Conservation (phyloP, 805 yeast genomes). For the Kodamaea hsintzibuensis region DNA sequence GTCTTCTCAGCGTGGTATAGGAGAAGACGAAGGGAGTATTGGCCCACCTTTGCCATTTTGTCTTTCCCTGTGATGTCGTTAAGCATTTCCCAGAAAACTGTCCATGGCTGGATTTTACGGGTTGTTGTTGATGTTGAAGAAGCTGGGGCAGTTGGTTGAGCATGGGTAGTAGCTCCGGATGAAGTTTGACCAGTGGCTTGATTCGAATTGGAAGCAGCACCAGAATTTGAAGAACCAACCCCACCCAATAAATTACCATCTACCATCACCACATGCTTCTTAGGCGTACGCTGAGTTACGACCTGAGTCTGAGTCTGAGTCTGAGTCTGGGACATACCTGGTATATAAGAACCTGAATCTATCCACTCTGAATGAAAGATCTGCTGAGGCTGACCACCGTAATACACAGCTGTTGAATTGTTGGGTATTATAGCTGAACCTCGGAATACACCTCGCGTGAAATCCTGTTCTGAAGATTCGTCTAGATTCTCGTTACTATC, state of each 20-base stretch:
- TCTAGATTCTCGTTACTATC: neutral
- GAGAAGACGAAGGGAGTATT: constrained; percentile 57
- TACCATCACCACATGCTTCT: neutral
- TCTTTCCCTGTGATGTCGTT: constrained; percentile 68
- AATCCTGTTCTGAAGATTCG: neutral
- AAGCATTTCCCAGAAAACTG: constrained; percentile 53
- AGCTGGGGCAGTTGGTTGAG: neutral
- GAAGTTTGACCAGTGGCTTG: neutral
- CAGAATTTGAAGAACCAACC: neutral
- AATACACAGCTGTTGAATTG: constrained; percentile 2
- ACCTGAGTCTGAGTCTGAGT: constrained; percentile 5
- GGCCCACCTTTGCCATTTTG: constrained; percentile 63
- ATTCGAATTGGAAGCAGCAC: neutral
- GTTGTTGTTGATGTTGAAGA: constrained; percentile 1
- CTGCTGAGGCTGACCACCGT: constrained; percentile 1
- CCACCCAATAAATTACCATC: neutral
- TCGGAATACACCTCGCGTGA: constrained; percentile 1
- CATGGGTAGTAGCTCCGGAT: neutral
- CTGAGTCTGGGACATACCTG: neutral
- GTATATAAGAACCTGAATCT: neutral
- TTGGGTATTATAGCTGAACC: constrained; percentile 5
- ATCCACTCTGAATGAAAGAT: constrained; percentile 9
- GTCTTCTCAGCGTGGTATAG: constrained; percentile 47
- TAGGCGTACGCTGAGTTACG: neutral
- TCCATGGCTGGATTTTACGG: constrained; percentile 28